Base-by-base conservation (phyloP, 306 rosid species). In the Glycine soja region DNA sequence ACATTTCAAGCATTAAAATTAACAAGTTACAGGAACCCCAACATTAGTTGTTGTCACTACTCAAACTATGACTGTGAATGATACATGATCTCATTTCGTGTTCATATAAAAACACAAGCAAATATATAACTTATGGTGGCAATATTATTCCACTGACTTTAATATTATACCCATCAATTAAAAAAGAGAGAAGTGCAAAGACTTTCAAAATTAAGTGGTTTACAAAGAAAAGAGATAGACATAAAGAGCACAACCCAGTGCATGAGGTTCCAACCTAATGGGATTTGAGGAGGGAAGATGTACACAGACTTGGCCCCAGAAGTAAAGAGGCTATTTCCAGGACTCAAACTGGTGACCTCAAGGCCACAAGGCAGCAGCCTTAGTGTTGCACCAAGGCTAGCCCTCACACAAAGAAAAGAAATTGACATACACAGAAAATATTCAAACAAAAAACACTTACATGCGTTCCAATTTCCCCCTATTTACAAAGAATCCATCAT, bases 401-500 rank as follows among this genome's bases (percentile, higher is more conserved):
- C 32, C 51, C 50, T 66, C 13, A 40, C 13, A 40, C 8, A 58
- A 34, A 36, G 65, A 42, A 62, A 65, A 70, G 1, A 65, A 67
- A 71, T 38, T 66, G 10, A 57, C 63, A 81, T 57, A 32, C 24
- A 9, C 19, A 64, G 51, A 45, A 46, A 58, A 38, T 77, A 75
- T 42, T 61, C 48, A 67, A 72, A 76, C 51, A 83, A 58, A 56
- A 74, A 77, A 72, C 82, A 91, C 98, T 85, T 84, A 95, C 99
- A 84, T 72, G 83, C 93, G 97, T 85, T 95, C 98, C 88, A 95
- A 85, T 79, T 84, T 88, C 34, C 99, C 99, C 89, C 92, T 87
- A 74, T 95, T 95, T 70, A 95, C 94, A 80, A 95, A 95, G 90
- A 93, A 95, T 1, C 99, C 99, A 13, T 87, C 94, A 86, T 95